Evolutionary conservation across 805 yeast genomes (phyloP), one percentile per base, ranked within the genome.

Genomic region (Candida methanosorbosa): DNA sequence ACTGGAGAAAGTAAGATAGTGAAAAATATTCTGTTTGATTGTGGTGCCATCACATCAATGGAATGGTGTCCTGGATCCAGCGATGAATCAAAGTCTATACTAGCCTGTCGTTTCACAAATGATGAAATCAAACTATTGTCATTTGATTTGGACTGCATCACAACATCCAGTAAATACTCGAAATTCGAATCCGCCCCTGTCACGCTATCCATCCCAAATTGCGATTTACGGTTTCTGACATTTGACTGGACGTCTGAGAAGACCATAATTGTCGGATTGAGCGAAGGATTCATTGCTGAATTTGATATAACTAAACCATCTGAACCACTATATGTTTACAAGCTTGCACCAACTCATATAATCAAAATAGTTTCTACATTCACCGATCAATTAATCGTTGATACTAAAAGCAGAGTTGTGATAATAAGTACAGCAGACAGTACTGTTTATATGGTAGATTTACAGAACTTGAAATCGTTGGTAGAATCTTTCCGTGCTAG

Each of bases 221-320:
- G 7, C 1, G 44, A 40, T 12, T 38, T 45, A 18, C 33, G 33
- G 4, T 42, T 50, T 16, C 34, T 42, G 13, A 43, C 52, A 4
- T 46, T 54, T 25, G 51, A 54, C 18, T 56, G 61, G 54, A 39
- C 48, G 4, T 47, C 61, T 12, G 38, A 43, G n/a, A 28, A 40
- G 7, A 40, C 46, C 2, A 16, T 57, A 12, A 24, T 45, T 1
- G 37, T 48, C 25, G 61, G 60, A 4, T 41, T 55, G 18, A 40
- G 43, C 9, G 41, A 43, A 25, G 63, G 63, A 5, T 44, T 39
- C 16, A 36, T 57, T 12, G 52, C 53, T 0, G 55, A 54, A 32
- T 42, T 49, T 36, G 45, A 52, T 30, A 43, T 54, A 8, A 25
- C 32, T 2, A 28, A 29, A 11, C 44, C 49, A 4, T 26, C 29